phyloP scores from a whole-genome alignment of 1,284 basidiomycete species.

The Ceratobasidium sp. region DNA sequence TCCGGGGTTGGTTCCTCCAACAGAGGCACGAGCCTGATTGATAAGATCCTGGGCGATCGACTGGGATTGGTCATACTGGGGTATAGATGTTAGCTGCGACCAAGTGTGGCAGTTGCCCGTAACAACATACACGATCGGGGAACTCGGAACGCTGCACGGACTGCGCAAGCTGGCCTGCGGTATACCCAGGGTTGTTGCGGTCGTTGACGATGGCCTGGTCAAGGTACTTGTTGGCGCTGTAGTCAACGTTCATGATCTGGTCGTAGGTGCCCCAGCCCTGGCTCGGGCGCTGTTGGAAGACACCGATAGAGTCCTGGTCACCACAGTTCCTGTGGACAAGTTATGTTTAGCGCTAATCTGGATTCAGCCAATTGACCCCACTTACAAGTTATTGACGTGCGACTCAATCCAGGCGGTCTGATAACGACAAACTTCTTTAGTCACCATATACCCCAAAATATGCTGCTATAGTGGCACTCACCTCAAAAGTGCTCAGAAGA shows the following conservation, averaged over 20 bases:
- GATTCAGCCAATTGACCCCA: neutral
- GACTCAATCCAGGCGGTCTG: constrained; percentile 43
- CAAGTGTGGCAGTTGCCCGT: neutral
- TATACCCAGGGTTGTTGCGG: constrained; percentile 32
- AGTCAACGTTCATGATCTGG: constrained; percentile 45
- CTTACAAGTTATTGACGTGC: constrained; percentile 42
- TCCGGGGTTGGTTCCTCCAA: constrained; percentile 35
- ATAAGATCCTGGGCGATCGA: constrained; percentile 26
- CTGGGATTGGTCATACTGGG: constrained; percentile 38
- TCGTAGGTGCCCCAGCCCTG: constrained; percentile 46
- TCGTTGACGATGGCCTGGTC: constrained; percentile 42
- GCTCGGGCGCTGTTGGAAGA: constrained; percentile 46
- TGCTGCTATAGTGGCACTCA: neutral
- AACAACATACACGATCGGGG: constrained; percentile 32
- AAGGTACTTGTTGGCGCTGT: constrained; percentile 42
- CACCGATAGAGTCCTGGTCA: constrained; percentile 45
- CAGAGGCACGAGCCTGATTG: constrained; percentile 10
- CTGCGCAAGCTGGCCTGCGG: constrained; percentile 37
- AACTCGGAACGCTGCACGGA: constrained; percentile 42
- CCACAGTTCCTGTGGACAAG: constrained; percentile 25
- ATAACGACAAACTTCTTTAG: neutral
- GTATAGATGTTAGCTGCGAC: neutral
- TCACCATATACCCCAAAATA: neutral
- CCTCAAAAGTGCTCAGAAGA: constrained; percentile 37
- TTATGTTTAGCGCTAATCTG: neutral